Evolutionary conservation across 192 early-diverging fungal species (phyloP).

Genomic region (Anaeromyces robustus): DNA sequence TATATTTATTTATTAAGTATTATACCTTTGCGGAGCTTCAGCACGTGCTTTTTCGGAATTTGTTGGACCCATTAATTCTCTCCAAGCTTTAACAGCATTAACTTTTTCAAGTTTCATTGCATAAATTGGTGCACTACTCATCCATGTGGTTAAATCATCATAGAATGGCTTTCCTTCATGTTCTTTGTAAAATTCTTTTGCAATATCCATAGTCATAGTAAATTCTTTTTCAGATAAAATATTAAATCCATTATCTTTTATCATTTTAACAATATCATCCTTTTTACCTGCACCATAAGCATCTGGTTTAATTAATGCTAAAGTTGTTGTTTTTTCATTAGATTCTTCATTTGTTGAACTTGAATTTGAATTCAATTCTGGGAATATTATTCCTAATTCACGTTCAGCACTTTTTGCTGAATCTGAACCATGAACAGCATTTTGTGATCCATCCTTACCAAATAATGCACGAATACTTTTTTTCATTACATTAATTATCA

Average conservation of each 20-base stretch:
- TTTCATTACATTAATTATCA: too few species aligned
- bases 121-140: constrained; percentile 35
- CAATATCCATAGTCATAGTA: background rate
- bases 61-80: constrained; percentile 35
- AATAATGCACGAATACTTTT: constrained; percentile 26
- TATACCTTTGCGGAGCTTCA: background rate
- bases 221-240: constrained; percentile 24
- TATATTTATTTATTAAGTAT: too few species aligned
- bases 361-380: constrained; percentile 1
- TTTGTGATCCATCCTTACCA: constrained; percentile 34
- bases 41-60: constrained; percentile 29
- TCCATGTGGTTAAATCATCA: constrained; percentile 24
- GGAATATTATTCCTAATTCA: constrained; percentile 6
- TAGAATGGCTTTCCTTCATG: background rate
- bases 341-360: background rate
- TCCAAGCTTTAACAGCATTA: constrained; percentile 31
- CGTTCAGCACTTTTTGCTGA: constrained; percentile 25
- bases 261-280: background rate
- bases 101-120: constrained; percentile 36
- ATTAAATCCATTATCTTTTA: background rate
- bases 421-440: constrained; percentile 47
- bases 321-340: background rate
- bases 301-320: background rate
- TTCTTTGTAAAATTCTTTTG: constrained; percentile 1
- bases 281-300: background rate